Evolutionary conservation across 148 eudicot species (phyloP).

Genomic region (Beta vulgaris): DNA sequence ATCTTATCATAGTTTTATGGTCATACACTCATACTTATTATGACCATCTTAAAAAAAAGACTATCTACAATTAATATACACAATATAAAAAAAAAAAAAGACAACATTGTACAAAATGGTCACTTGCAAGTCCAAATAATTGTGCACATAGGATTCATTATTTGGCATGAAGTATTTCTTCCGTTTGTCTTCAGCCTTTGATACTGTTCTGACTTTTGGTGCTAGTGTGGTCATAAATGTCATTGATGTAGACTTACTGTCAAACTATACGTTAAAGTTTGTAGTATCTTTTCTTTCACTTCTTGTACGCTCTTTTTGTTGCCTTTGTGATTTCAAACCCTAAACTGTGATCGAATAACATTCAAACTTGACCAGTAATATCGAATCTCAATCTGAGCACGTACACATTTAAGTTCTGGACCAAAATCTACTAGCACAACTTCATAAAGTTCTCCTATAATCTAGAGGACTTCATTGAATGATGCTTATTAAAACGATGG

Average conservation of each 20-base stretch:
- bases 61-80: no score
- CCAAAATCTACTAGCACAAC: no score
- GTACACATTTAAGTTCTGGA: background rate
- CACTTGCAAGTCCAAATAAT: no score
- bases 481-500: no score
- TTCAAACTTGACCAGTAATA: background rate
- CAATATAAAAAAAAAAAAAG: no score
- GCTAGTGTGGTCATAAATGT: background rate
- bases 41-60: no score
- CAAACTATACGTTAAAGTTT: conserved; percentile 1
- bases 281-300: conserved; percentile 8
- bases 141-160: background rate
- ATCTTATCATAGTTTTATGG: no score
- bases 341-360: background rate
- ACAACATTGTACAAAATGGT: no score
- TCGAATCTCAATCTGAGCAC: background rate
- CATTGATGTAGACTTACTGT: conserved; percentile 2
- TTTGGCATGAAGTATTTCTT: background rate
- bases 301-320: background rate
- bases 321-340: background rate
- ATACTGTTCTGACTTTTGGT: background rate
- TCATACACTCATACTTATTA: no score
- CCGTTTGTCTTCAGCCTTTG: conserved; percentile 8
- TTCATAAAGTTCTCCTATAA: no score
- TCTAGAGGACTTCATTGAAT: no score